Evolutionary conservation across 306 rosid genomes (phyloP).

Genomic region (Morella rubra): DNA sequence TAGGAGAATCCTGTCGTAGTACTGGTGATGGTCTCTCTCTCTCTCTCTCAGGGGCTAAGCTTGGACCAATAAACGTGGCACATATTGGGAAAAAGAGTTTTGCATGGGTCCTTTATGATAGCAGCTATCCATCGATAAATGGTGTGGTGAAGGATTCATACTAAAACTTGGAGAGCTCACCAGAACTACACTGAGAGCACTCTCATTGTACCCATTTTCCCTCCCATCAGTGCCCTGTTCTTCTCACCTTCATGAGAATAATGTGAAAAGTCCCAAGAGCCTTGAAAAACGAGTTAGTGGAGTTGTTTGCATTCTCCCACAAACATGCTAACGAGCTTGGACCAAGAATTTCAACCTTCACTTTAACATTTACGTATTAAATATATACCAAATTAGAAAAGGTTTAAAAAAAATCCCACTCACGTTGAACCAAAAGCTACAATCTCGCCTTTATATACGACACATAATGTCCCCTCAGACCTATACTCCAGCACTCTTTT

Average conservation of each 20-base stretch:
- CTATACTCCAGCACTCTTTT: constrained; percentile 41
- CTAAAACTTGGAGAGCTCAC: background rate
- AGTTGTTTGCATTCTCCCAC: constrained; percentile 77
- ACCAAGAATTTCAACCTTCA: constrained; percentile 58
- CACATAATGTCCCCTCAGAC: constrained; percentile 55
- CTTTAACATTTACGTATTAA: constrained; percentile 18
- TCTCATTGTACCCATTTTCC: constrained; percentile 4
- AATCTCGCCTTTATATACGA: constrained; percentile 73
- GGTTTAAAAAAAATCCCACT: constrained; percentile 6
- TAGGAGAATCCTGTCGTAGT: background rate
- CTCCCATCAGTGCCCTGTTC: background rate
- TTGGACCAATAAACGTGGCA: too few species aligned
- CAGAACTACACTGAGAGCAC: background rate
- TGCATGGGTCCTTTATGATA: background rate
- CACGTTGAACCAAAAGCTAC: constrained; percentile 47
- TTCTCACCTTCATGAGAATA: constrained; percentile 34
- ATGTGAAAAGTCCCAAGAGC: constrained; percentile 78
- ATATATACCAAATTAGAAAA: background rate
- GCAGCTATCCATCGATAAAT: too few species aligned
- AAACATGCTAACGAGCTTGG: constrained; percentile 68
- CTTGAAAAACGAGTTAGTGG: constrained; percentile 94
- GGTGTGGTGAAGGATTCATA: background rate
- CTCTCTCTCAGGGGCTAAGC: background rate
- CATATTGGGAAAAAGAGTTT: background rate
- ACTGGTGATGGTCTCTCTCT: background rate